Evolutionary conservation across 805 yeast genomes (phyloP).

Genomic region (Nematodospora valgi): DNA sequence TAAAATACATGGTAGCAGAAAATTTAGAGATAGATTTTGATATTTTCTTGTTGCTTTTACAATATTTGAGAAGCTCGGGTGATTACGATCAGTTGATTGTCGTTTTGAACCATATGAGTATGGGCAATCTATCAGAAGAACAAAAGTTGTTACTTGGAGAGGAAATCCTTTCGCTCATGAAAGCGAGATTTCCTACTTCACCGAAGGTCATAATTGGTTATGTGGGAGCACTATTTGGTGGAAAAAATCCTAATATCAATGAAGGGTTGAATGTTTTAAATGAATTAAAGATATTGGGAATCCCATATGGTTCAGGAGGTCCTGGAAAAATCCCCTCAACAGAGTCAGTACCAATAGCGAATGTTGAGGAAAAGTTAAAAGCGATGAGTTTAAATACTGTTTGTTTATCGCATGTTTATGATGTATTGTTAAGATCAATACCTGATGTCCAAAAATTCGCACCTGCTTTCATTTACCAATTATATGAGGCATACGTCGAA

Average conservation of each 20-base stretch:
- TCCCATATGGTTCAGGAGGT: conserved; percentile 19
- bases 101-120: conserved; percentile 29
- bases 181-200: conserved; percentile 23
- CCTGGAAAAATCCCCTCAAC: conserved; percentile 13
- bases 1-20: conserved; percentile 29
- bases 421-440: conserved; percentile 16
- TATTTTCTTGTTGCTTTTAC: conserved; percentile 25
- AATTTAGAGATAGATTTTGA: conserved; percentile 21
- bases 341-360: conserved; percentile 24
- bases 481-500: background rate
- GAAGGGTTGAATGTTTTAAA: conserved; percentile 20
- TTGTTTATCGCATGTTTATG: conserved; percentile 23
- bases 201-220: conserved; percentile 38
- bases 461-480: background rate
- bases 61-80: conserved; percentile 25
- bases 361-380: conserved; percentile 24
- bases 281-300: conserved; percentile 23
- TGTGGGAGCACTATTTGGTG: conserved; percentile 25
- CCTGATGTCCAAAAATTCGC: conserved; percentile 9
- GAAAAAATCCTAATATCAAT: conserved; percentile 5
- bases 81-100: conserved; percentile 32
- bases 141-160: conserved; percentile 21
- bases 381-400: conserved; percentile 19
- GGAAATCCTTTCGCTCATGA: conserved; percentile 31
- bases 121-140: conserved; percentile 13